Base-by-base conservation (phyloP, 1,139 yeast genomes). In the Kazachstania sp. region DNA sequence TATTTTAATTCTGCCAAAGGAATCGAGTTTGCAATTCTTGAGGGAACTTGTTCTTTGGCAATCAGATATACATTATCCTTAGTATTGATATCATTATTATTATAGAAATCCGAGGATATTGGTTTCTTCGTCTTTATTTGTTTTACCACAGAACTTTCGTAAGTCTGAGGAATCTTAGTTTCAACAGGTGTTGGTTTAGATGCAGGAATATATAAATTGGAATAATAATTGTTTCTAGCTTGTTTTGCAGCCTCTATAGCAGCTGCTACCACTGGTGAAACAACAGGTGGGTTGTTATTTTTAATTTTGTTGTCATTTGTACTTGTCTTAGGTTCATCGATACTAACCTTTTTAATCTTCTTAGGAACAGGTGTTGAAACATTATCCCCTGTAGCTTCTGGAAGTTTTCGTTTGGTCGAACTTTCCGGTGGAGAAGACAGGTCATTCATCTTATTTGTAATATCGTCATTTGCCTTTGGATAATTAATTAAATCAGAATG, bases 1-100 rank as follows among this genome's bases (percentile, higher is more conserved):
- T 86, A 88, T 60, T 84, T 86, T 37, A 92, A 68, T 60, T 90
- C 97, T 0, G 96, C 86, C 51, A 90, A 70, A 1, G 97, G 84
- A 11, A 86, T 65, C 3, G 77, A 72, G 40, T 74, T 75, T 0
- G 78, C 70, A n/a, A 76, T 66, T 50, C 71, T 74, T 6, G 76
- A 72, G 1, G 81, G 81, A 20, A 70, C 61, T 3, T 56, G 61
- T 43, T 73, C 78, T 13, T 75, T 75, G 67, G 74, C 65, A 6
- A 75, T 44, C 46, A 74, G 57, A 26, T 71, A 69, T 44, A 72
- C 58, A 1, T 71, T 57, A 31, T 74, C 72, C 35, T 66, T 65
- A 6, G 70, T 62, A 49, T 64, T 59, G 7, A 56, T 50, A 43
- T 58, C 55, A 35, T 54, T 50, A 26, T 52, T 47, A 29, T 50